A percentile compares a stretch with the other conserved stretches of the same genome.
These are phyloP conservation scores for Phaeosphaeriaceae sp. DNA, from an alignment of 2,329 filamentous ascomycete genomes.

Conservation along the genomic window DNA sequence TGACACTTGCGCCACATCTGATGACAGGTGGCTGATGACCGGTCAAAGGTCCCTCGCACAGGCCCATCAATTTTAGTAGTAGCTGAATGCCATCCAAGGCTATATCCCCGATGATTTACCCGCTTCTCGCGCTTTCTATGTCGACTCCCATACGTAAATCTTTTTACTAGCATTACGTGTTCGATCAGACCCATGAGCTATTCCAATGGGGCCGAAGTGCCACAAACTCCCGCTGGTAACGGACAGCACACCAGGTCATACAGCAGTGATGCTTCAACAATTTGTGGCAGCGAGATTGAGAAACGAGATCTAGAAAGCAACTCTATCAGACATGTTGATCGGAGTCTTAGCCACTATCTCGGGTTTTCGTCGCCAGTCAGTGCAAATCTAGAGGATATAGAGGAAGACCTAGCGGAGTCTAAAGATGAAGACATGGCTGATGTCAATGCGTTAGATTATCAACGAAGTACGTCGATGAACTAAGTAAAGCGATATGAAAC, in stretches of 20 bases:
- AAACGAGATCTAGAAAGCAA: conserved; percentile 12
- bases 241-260: conserved; percentile 6
- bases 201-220: conserved; percentile 8
- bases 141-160: not conserved
- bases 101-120: not conserved
- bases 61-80: not conserved
- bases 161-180: not conserved
- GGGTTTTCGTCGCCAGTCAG: conserved; percentile 6
- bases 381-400: conserved; percentile 11
- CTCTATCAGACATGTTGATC: conserved; percentile 3
- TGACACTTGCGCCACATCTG: too few relatives aligned
- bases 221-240: not conserved
- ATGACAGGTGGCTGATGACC: conserved; percentile 10
- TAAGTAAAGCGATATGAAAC: too few relatives aligned
- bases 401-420: conserved; percentile 9
- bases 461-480: conserved; percentile 6
- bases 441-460: conserved; percentile 5
- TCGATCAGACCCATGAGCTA: conserved; percentile 3
- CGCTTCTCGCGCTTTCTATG: not conserved
- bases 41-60: not conserved
- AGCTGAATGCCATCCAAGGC: not conserved
- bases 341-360: conserved; percentile 9
- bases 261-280: conserved; percentile 11
- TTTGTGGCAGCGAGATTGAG: conserved; percentile 10
- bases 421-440: conserved; percentile 1